phyloP scores from a whole-genome alignment of 306 rosid species.

The Castanopsis chinensis region DNA sequence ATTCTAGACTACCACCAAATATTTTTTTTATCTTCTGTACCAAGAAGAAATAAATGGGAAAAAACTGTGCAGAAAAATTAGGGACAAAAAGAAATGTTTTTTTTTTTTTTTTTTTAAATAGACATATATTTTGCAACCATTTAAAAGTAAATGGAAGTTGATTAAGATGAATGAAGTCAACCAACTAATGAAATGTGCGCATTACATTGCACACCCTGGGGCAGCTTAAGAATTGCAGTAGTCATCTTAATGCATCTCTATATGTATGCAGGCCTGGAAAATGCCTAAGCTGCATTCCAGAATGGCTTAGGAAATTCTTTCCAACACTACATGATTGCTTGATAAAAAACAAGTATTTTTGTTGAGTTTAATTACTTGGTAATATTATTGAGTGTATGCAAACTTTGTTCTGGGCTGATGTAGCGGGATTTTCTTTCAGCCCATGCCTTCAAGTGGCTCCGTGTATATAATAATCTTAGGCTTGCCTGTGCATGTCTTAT shows the following conservation, averaged over 20 bases:
- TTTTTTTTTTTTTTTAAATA: neutral
- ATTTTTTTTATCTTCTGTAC: neutral
- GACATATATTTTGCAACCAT: neutral
- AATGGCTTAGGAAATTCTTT: neutral
- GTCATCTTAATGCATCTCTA: neutral
- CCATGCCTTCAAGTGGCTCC: constrained; percentile 48
- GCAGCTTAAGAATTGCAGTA: neutral
- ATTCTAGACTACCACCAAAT: neutral
- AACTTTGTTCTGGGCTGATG: constrained; percentile 50
- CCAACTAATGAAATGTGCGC: neutral
- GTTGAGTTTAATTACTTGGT: constrained; percentile 15
- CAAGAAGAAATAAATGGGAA: neutral
- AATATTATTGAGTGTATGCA: constrained; percentile 32
- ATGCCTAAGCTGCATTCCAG: neutral
- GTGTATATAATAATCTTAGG: constrained; percentile 59
- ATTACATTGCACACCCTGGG: neutral
- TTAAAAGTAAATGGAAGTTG: neutral
- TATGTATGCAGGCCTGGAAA: neutral
- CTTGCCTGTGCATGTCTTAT: constrained; percentile 74
- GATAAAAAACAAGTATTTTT: neutral
- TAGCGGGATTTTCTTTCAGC: constrained; percentile 54
- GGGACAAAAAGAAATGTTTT: neutral
- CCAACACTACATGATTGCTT: neutral
- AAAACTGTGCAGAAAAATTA: neutral
- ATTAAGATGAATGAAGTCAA: neutral